Base-by-base conservation (phyloP, 2,329 filamentous ascomycete species). In the Arthroderma sp. region DNA sequence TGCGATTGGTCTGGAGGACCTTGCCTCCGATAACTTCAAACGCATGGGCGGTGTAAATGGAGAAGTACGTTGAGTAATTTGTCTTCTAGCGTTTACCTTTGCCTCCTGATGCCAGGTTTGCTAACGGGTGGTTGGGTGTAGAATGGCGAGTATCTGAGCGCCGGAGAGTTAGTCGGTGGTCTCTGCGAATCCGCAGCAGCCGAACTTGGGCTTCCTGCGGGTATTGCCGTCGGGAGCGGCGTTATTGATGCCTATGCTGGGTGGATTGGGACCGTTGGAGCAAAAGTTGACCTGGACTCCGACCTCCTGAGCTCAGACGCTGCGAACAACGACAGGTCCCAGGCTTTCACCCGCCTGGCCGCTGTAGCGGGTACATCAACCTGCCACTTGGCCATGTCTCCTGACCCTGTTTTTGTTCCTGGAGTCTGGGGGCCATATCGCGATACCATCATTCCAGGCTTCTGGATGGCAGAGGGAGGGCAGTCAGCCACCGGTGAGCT, bases 221-320 rank as follows among this genome's bases (percentile, higher is more conserved):
- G 91, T 39, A 93, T 96, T 64, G 89, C 93, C 17, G 87, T 98
- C 57, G 93, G 93, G 56, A 95, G 89, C 67, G 91, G 91, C 71
- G 93, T 98, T 62, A 98, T 98, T 67, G 93, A 98, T 70, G 93
- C 93, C 17, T 98, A 98, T 67, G 93, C 93, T 59, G 93, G 93
- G 62, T 98, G 93, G 93, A 93, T 98, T 64, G 93, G 93, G 60
- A 97, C 93, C 1, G 93, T 98, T n/a, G 93, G 93, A 59, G 91
- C 93, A 60, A 96, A 96, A 72, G 88, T 96, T 65, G 81, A 89
- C 63, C 80, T 94, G 15, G 78, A 79, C 41, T 74, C 78, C 58
- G 82, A 86, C 57, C 80, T 86, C 52, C 79, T 91, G 39, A 84
- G 86, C 68, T 77, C 81, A 59, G 80, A 80, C 37, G 78, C 80